Evolutionary conservation across 208 protist species (phyloP).

Genomic region (Trichomonas vaginalis): DNA sequence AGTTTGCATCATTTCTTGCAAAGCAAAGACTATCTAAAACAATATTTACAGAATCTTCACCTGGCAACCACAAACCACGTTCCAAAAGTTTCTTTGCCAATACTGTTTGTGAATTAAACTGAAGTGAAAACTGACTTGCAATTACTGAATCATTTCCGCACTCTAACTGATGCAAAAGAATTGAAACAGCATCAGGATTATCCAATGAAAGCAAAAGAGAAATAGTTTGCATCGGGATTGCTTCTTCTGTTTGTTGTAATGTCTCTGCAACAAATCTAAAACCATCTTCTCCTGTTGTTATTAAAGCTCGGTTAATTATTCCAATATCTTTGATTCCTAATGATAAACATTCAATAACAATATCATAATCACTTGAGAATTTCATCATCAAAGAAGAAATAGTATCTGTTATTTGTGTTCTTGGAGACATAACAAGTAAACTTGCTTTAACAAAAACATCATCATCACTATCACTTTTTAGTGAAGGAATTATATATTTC

Average conservation of each 20-base stretch:
- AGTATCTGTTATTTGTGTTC: background rate
- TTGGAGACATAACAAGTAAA: background rate
- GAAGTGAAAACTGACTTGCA: background rate
- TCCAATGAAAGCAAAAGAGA: background rate
- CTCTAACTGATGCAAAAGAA: background rate
- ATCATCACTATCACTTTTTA: background rate
- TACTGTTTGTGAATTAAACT: background rate
- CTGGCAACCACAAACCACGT: background rate
- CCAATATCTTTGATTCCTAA: background rate
- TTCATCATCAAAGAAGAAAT: background rate
- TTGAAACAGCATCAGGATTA: background rate
- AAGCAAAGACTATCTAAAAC: background rate
- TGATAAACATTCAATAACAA: background rate
- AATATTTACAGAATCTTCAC: background rate
- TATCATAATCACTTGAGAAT: background rate
- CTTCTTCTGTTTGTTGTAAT: background rate
- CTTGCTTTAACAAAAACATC: background rate
- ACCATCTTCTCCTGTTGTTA: background rate
- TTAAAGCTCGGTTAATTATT: background rate
- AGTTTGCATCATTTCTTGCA: background rate
- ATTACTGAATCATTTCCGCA: background rate
- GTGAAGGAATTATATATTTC: background rate
- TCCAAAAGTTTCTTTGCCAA: background rate
- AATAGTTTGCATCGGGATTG: background rate
- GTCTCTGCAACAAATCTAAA: background rate